A percentile compares a stretch with the other conserved stretches of the same genome.
phyloP scores from a whole-genome alignment of 176 grass and related monocot species.

The Juncus inflexus region DNA sequence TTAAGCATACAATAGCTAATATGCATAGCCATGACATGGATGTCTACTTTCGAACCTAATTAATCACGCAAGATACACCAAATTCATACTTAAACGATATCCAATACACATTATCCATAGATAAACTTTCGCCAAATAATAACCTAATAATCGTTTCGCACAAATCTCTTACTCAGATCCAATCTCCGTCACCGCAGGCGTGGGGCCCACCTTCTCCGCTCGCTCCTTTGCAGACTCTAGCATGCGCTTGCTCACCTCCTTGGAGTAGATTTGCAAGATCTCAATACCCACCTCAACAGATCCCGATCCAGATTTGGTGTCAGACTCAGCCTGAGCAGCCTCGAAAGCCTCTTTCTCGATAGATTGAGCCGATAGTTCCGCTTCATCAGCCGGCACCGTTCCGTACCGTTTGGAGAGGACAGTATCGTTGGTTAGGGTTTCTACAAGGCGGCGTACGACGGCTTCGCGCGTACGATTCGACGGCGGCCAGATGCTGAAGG shows the following conservation, averaged over 20 bases:
- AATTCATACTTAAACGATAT: slow-evolving; percentile 5
- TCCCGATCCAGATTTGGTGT: slow-evolving; percentile 7
- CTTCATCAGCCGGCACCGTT: slow-evolving; percentile 44
- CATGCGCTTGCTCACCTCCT: slow-evolving; percentile 74
- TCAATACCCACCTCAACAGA: slow-evolving; percentile 69
- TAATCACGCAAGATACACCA: slow-evolving; percentile 10
- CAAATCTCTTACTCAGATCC: slow-evolving; percentile 18
- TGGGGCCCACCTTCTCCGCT: slow-evolving; percentile 18
- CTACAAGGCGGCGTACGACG: slow-evolving; percentile 67
- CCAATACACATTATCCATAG: neutral
- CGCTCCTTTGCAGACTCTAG: slow-evolving; percentile 54
- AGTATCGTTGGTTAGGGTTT: slow-evolving; percentile 51
- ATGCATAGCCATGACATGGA: no score
- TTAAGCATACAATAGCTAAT: no score
- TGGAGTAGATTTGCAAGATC: slow-evolving; percentile 77
- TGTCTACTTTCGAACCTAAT: slow-evolving; percentile 4
- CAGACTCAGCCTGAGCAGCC: slow-evolving; percentile 20
- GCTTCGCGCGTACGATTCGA: slow-evolving; percentile 81
- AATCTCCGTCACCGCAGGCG: slow-evolving; percentile 3
- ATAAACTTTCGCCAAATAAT: neutral
- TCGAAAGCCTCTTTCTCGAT: slow-evolving; percentile 81
- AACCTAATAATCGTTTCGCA: neutral
- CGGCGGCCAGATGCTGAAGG: slow-evolving; percentile 95
- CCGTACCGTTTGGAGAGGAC: slow-evolving; percentile 83
- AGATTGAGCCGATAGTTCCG: slow-evolving; percentile 38